Percentiles rank a stretch among this genome's conserved stretches.
phyloP scores from a whole-genome alignment of 495 filamentous ascomycete species.

The Neurospora terricola region DNA sequence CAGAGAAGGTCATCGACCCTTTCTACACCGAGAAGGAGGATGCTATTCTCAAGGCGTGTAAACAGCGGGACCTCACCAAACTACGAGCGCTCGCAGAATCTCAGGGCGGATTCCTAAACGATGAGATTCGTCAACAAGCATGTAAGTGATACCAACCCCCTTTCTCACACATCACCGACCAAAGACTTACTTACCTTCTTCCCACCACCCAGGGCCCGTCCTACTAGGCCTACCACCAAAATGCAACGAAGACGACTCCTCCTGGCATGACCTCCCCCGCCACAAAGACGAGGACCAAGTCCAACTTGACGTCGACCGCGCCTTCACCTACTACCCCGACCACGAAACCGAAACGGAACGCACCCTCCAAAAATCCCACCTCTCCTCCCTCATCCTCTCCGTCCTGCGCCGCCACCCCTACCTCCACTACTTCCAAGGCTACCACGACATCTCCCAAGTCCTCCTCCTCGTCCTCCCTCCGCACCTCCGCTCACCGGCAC shows the following conservation, averaged over 20 bases:
- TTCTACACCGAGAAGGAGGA: constrained; percentile 10
- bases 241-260: constrained; percentile 12
- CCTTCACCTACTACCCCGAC: constrained; percentile 94
- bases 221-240: constrained; percentile 49
- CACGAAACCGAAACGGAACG: constrained; percentile 48
- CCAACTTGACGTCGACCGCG: constrained; percentile 79
- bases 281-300: constrained; percentile 88
- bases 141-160: constrained; percentile 52
- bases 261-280: constrained; percentile 46
- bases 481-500: constrained; percentile 39
- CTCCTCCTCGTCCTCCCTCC: constrained; percentile 68
- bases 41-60: constrained; percentile 58
- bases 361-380: constrained; percentile 53
- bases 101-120: constrained; percentile 65
- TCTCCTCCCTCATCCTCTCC: constrained; percentile 65
- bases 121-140: constrained; percentile 68
- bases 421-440: constrained; percentile 95
- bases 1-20: constrained; percentile 9
- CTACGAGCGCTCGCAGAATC: constrained; percentile 61
- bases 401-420: constrained; percentile 72
- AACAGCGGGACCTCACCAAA: constrained; percentile 47
- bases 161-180: not conserved
- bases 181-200: not conserved
- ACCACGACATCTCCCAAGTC: constrained; percentile 98
- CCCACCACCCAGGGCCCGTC: constrained; percentile 54